Percentiles rank a stretch among this genome's conserved stretches.
phyloP scores from a whole-genome alignment of 2,329 filamentous ascomycete species.

The Verticillium longisporum region DNA sequence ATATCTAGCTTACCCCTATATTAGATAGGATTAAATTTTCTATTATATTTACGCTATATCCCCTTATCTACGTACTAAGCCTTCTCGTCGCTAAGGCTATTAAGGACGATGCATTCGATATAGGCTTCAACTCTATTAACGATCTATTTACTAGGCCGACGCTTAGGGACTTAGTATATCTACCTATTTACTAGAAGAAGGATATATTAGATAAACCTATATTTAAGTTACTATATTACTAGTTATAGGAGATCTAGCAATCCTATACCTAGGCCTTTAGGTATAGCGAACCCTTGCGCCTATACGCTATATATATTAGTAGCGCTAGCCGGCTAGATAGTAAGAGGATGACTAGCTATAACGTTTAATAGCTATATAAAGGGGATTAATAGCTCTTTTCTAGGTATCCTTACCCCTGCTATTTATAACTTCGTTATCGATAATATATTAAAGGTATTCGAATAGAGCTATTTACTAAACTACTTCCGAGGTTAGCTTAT shows the following conservation, averaged over 20 bases:
- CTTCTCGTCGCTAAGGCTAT: background rate
- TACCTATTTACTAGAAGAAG: background rate
- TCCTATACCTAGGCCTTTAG: background rate
- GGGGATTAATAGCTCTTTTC: background rate
- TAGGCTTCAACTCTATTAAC: background rate
- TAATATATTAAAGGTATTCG: background rate
- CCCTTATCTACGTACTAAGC: background rate
- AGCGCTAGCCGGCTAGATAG: background rate
- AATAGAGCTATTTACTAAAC: background rate
- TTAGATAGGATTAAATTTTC: background rate
- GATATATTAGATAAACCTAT: background rate
- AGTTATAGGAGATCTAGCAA: background rate
- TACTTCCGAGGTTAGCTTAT: background rate
- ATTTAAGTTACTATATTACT: background rate
- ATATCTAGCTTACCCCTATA: background rate
- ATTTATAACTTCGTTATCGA: background rate
- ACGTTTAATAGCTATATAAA: background rate
- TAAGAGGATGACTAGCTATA: background rate
- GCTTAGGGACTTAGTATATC: background rate
- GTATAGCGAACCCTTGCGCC: background rate
- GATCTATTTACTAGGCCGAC: background rate
- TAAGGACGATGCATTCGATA: background rate
- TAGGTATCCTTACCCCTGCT: background rate
- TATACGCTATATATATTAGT: background rate
- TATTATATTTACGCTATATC: background rate